Conservation (phyloP, 2,329 filamentous ascomycete genomes). For the Talaromyces sp. region DNA sequence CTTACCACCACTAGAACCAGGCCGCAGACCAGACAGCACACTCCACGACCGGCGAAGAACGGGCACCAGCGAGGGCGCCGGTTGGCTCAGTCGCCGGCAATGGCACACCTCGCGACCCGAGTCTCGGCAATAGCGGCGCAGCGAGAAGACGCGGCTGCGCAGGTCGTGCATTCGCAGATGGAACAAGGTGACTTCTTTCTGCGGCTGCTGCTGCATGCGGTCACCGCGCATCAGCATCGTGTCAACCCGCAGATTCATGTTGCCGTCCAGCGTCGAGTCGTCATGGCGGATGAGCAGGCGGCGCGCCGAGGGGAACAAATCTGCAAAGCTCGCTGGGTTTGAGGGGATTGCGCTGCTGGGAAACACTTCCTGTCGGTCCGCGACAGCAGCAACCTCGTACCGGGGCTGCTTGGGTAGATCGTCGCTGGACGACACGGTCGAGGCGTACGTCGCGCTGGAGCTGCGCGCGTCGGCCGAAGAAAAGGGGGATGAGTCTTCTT, state of each 20-base stretch:
- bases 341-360: constrained; percentile 67
- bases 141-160: constrained; percentile 77
- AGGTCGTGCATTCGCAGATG: constrained; percentile 94
- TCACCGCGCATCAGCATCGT: constrained; percentile 61
- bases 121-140: constrained; percentile 85
- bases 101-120: constrained; percentile 92
- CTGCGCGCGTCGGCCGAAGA: constrained; percentile 37
- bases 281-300: constrained; percentile 82
- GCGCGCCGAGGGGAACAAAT: constrained; percentile 80
- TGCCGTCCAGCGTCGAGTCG: constrained; percentile 82
- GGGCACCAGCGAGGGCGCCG: constrained; percentile 49
- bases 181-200: constrained; percentile 71
- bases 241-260: constrained; percentile 93
- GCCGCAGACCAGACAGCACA: constrained; percentile 52
- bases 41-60: constrained; percentile 56
- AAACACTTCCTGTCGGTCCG: constrained; percentile 53
- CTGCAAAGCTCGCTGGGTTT: constrained; percentile 74
- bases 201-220: constrained; percentile 33
- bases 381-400: constrained; percentile 42
- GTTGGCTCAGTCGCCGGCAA: constrained; percentile 66
- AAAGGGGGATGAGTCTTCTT: constrained; percentile 10
- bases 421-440: constrained; percentile 61
- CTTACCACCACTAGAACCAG: constrained; percentile 47
- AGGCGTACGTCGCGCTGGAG: constrained; percentile 77
- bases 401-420: constrained; percentile 46